phyloP scores from a whole-genome alignment of 352 stramenopile species.

The Phytophthora ohioensis region DNA sequence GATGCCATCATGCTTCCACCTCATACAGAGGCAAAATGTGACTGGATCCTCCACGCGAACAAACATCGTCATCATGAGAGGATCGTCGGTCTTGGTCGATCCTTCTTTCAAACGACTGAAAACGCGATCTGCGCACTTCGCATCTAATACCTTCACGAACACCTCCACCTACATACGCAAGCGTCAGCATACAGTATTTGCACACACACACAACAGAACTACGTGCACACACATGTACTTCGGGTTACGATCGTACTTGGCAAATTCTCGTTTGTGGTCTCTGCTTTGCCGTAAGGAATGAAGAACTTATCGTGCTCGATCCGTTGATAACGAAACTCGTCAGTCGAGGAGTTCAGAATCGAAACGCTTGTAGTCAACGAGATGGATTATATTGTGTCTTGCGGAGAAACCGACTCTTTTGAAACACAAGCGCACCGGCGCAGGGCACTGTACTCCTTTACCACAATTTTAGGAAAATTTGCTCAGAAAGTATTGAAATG shows the following conservation, averaged over 20 bases:
- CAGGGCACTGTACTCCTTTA: too few relatives aligned
- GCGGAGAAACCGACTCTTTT: slow-evolving; percentile 8
- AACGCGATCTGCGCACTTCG: slow-evolving; percentile 14
- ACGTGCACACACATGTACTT: slow-evolving; percentile 5
- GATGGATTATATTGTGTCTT: slow-evolving; percentile 9
- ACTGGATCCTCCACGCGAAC: slow-evolving; percentile 14
- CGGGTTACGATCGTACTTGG: slow-evolving; percentile 9
- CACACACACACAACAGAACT: slow-evolving; percentile 1
- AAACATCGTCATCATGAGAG: slow-evolving; percentile 26
- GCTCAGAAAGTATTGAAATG: too few relatives aligned
- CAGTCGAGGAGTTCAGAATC: neutral
- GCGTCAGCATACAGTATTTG: neutral
- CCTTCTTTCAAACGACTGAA: slow-evolving; percentile 25
- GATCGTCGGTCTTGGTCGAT: slow-evolving; percentile 23
- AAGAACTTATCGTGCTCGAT: slow-evolving; percentile 3
- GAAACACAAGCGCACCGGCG: too few relatives aligned
- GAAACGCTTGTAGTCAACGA: neutral
- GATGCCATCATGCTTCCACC: slow-evolving; percentile 9
- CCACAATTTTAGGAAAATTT: too few relatives aligned
- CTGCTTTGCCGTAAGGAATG: neutral
- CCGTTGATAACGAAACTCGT: slow-evolving; percentile 16
- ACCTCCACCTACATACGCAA: slow-evolving; percentile 17
- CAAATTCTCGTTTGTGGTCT: slow-evolving; percentile 7
- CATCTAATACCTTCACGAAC: slow-evolving; percentile 23
- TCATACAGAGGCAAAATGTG: slow-evolving; percentile 15